Percentiles rank a stretch among this genome's conserved stretches.
Conservation (phyloP, 2,329 filamentous ascomycete genomes). For the Neofusicoccum umdonicola region DNA sequence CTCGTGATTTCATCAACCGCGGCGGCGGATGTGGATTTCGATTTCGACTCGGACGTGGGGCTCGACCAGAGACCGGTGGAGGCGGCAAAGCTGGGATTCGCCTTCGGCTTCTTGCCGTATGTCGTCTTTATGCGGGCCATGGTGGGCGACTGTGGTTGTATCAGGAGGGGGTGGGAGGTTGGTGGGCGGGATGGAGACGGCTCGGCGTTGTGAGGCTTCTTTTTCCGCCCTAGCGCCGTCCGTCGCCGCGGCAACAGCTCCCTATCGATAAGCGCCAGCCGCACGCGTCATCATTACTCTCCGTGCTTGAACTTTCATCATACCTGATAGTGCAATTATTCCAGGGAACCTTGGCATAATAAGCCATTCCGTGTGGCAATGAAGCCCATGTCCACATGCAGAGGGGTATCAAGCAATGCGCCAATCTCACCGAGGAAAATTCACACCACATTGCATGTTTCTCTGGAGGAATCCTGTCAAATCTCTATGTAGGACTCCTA, state of each 20-base stretch:
- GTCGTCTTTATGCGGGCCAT: slow-evolving; percentile 9
- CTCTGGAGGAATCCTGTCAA: no score
- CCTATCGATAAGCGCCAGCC: no score
- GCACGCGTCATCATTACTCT: no score
- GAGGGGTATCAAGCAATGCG: no score
- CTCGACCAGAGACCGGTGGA: slow-evolving; percentile 10
- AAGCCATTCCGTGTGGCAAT: no score
- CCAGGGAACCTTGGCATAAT: no score
- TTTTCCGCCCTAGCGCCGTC: background rate
- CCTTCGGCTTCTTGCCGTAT: slow-evolving; percentile 14
- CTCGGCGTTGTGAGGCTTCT: background rate
- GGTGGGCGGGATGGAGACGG: background rate
- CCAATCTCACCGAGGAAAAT: no score
- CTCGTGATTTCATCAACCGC: background rate
- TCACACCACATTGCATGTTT: no score
- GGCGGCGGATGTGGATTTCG: background rate
- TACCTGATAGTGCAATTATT: no score
- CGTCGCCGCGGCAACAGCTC: background rate
- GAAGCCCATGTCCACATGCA: no score
- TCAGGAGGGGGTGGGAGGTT: background rate
- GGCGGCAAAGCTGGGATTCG: background rate
- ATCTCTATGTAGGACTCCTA: no score
- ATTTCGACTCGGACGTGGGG: background rate
- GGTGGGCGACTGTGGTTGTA: background rate
- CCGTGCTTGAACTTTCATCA: no score